Percentiles rank a stretch among this genome's conserved stretches.
These are phyloP conservation scores for Termitomyces sp. DNA, from an alignment of 768 basidiomycete species.

Conservation along the genomic window DNA sequence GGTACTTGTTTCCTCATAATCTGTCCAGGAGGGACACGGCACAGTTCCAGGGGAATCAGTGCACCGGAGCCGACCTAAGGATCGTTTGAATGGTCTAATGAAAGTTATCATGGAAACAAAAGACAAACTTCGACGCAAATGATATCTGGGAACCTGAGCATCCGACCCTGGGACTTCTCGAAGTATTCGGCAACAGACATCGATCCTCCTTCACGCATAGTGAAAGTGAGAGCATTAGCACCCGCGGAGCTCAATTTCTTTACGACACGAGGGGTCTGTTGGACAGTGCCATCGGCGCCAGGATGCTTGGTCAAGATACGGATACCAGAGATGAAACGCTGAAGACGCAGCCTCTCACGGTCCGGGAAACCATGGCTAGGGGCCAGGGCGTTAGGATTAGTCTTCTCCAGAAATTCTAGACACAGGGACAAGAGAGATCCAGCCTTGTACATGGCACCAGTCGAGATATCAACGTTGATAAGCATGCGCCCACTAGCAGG, in stretches of 20 bases:
- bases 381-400: slow-evolving; percentile 28
- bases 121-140: slow-evolving; percentile 60
- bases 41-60: slow-evolving; percentile 57
- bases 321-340: slow-evolving; percentile 50
- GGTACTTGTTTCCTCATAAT: slow-evolving; percentile 72
- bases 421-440: slow-evolving; percentile 50
- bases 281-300: slow-evolving; percentile 21
- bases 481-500: slow-evolving; percentile 53
- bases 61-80: slow-evolving; percentile 55
- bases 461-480: slow-evolving; percentile 70
- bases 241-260: slow-evolving; percentile 52
- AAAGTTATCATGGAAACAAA: neutral
- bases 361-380: slow-evolving; percentile 43
- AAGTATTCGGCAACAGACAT: slow-evolving; percentile 63
- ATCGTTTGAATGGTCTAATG: neutral
- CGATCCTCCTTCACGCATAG: slow-evolving; percentile 45
- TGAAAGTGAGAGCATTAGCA: slow-evolving; percentile 50
- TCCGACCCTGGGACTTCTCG: slow-evolving; percentile 40
- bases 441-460: slow-evolving; percentile 64
- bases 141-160: slow-evolving; percentile 54
- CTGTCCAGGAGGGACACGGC: slow-evolving; percentile 52
- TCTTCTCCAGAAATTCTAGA: slow-evolving; percentile 38
- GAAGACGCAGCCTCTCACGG: slow-evolving; percentile 47
- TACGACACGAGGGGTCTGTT: slow-evolving; percentile 48
- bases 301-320: slow-evolving; percentile 38